Evolutionary conservation across 148 eudicot genomes (phyloP), one percentile per base, ranked within the genome.

Genomic region (Nyssa sinensis): DNA sequence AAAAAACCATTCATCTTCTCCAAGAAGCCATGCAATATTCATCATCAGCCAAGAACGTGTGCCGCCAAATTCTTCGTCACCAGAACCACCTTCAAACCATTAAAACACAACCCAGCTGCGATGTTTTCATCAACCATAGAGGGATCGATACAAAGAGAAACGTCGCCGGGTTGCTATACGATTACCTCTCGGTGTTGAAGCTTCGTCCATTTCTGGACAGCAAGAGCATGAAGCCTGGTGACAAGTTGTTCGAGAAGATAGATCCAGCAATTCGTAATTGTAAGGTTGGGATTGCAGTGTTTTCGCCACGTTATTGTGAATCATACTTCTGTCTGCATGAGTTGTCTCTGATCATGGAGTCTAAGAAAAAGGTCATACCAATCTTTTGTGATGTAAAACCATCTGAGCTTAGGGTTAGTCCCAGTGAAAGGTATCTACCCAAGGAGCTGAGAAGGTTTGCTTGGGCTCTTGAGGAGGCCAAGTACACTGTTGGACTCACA

Each of bases 301-400:
- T 91, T 66, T 91, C 96, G 0, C 90, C 86, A 3, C 76, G 81
- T 3, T 90, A 90, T 64, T 86, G 92, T 44, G 85, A 90, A 14
- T 86, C 93, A 0, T 87, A 88, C 64, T 91, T 85, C 64, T 91
- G 92, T 65, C 70, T 91, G 64, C 92, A 91, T 78, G 96, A 91
- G 62, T 84, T 91, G 55, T 76, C 87, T 0, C 69, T 87, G 9
- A 85, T 91, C 82, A 82, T 80, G 78, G 87, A 91, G 72, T 63
- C 62, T 23, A 78, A 80, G 39, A 87, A 85, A 65, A 87, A 69
- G 37, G 79, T 91, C 0, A 75, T 91, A 16, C 96, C 93, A 14
- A 79, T 91, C 24, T 91, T 91, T 69, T 85, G 88, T 33, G 88
- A 91, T 23, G 84, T 91, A 0, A 88, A 88, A 59, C 96, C 96